Evolutionary conservation across 305 asterid species (phyloP).

Genomic region (Ajuga reptans): DNA sequence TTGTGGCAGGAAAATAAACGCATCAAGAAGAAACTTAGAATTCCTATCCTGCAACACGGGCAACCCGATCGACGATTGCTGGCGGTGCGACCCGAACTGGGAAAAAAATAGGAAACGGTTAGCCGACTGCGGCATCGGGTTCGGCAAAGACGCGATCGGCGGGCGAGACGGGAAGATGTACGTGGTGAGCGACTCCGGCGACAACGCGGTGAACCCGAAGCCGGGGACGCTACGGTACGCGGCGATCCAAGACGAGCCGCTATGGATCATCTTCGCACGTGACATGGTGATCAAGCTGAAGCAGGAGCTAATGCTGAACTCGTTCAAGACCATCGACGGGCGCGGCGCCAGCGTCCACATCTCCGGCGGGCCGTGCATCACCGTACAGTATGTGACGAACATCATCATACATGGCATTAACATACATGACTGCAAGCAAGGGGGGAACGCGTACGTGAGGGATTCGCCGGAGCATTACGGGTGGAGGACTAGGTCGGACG

Average conservation of each 20-base stretch:
- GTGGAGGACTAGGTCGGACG: conserved; percentile 65
- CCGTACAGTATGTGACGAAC: conserved; percentile 61
- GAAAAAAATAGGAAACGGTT: conserved; percentile 49
- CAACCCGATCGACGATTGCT: conserved; percentile 82
- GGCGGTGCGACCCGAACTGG: conserved; percentile 82
- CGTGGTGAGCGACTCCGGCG: conserved; percentile 60
- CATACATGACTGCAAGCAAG: conserved; percentile 72
- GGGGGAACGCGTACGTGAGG: conserved; percentile 72
- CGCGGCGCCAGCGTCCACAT: conserved; percentile 77
- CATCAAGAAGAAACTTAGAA: conserved; percentile 57
- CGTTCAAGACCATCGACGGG: conserved; percentile 81
- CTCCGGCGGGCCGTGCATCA: conserved; percentile 76
- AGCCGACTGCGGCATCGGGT: conserved; percentile 80
- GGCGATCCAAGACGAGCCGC: conserved; percentile 60
- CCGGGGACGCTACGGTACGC: conserved; percentile 71
- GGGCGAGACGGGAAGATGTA: conserved; percentile 67
- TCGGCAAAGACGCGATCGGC: conserved; percentile 68
- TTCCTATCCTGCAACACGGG: conserved; percentile 66
- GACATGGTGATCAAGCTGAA: conserved; percentile 71
- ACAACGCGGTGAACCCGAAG: conserved; percentile 64
- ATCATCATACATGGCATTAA: conserved; percentile 69
- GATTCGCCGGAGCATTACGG: conserved; percentile 87
- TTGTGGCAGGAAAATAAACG: conserved; percentile 50
- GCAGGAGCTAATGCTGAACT: conserved; percentile 64
- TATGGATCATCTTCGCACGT: conserved; percentile 64